Evolutionary conservation across 2,329 filamentous ascomycete genomes (phyloP), one percentile per base, ranked within the genome.

Genomic region (Beauveria scarabaeidicola): DNA sequence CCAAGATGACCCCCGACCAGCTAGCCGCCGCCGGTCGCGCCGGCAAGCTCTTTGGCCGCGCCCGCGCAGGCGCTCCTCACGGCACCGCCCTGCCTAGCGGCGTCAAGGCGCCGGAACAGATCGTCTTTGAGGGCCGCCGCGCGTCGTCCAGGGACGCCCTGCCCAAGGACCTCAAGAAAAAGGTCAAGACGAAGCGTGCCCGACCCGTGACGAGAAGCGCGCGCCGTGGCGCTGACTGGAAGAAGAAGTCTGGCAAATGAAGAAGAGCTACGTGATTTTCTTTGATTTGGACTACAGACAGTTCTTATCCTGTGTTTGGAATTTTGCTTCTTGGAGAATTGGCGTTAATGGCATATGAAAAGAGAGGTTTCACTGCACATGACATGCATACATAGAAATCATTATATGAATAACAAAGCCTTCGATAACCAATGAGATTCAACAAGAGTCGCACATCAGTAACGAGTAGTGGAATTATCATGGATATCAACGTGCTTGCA

Each of bases 61-160:
- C 87, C 13, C 51, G 36, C n/a, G 58, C 32, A 19, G 85, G 83
- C 55, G 86, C 86, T 41, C 73, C 58, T 13, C 67, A 65, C 58
- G 66, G 62, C 54, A 63, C 62, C 41, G 64, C 62, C 48, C 63
- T 62, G 19, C 61, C 63, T 21, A 61, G 62, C 46, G 69, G 59
- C 5, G 70, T 82, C 64, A 82, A 83, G 73, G 79, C 81, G 1
- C 86, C 87, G 0, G 87, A 91, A 72, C 77, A 79, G 17, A 83
- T 92, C 63, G 82, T 92, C n/a, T 92, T 93, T 66, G 90, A 95
- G 71, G 90, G 90, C 0, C 85, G 87, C 63, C 81, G 90, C 58
- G 90, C 90, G 10, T 89, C 82, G 58, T 75, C 80, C 36, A 87
- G 80, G 60, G 83, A 87, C 62, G 86, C 82, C 5, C 85, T 79